phyloP scores from a whole-genome alignment of 805 yeast species.

The Spathaspora boniae region DNA sequence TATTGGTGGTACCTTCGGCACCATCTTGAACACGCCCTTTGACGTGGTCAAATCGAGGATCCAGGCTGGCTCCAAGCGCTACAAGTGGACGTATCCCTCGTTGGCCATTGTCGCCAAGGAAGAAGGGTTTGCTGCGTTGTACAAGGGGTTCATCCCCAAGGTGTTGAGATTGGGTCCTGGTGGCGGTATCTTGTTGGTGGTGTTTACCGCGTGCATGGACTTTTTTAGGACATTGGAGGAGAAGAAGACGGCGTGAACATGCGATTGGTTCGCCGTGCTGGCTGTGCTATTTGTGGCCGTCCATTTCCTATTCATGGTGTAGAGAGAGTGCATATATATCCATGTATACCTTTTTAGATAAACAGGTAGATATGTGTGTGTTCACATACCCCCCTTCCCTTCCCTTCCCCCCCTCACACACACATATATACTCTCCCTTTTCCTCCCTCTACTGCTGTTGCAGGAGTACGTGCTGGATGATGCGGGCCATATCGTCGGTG shows the following conservation, averaged over 20 bases:
- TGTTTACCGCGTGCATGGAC: constrained; percentile 93
- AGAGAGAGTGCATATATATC: no score
- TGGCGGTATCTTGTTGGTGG: constrained; percentile 96
- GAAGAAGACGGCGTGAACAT: no score
- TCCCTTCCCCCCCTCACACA: no score
- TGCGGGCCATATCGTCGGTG: no score
- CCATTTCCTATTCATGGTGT: background rate
- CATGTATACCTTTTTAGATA: no score
- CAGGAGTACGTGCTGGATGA: no score
- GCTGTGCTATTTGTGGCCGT: background rate
- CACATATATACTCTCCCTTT: no score
- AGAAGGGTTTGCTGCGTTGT: constrained; percentile 89
- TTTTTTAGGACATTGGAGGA: constrained; percentile 67
- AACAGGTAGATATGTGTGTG: no score
- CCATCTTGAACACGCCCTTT: constrained; percentile 92
- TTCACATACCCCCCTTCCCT: no score
- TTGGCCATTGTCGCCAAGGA: constrained; percentile 71
- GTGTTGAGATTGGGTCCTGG: constrained; percentile 98
- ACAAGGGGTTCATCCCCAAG: constrained; percentile 96
- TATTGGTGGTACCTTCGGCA: constrained; percentile 96
- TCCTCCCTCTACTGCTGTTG: no score
- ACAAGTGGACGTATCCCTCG: constrained; percentile 89
- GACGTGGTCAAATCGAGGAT: constrained; percentile 97
- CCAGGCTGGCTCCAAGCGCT: constrained; percentile 86
- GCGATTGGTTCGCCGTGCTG: no score